Base-by-base conservation (phyloP, 176 grass and related monocot species). In the Tillandsia fasciculata region DNA sequence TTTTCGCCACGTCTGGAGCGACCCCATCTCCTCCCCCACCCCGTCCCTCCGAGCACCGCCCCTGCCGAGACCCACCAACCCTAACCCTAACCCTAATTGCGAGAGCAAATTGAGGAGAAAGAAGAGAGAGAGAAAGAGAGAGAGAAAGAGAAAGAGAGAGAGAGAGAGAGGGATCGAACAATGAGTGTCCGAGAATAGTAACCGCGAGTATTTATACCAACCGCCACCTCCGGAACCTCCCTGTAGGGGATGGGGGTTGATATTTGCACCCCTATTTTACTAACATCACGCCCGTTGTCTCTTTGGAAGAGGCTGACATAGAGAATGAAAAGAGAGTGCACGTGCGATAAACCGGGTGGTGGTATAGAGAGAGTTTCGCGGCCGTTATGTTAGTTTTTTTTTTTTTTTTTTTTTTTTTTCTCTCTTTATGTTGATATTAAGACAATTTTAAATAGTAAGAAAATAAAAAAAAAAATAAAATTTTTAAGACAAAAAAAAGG, bases 1-100 rank as follows among this genome's bases (percentile, higher is more conserved):
- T 83, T 92, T 92, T 61, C 93, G 93, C 93, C 88, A 96, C 76
- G 85, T 85, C 71, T 77, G 56, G 56, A 61, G 78, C 14, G 76
- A 72, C 61, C 66, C 71, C 82, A 85, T 85, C 42, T 74, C 68
- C 49, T 64, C 77, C 26, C 53, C 66, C 53, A 59, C 11, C 58
- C 23, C 1, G 28, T 52, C 26, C 47, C 72, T 66, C 17, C 51
- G 23, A 58, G 68, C 49, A 15, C 67, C 53, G 49, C 26, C 26
- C 24, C 23, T 67, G 7, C 26, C 13, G 67, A 0, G 49, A 0
- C 42, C 59, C 12, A 50, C n/a, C 27, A 13, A 33, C 79, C 71
- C 56, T 61, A 78, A 72, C 49, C 80, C 82, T 81, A 75, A 75
- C 51, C 74, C 67, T 75, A 47, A 50, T 54, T 23, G 13, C 26